These are phyloP conservation scores for Sporothrix schenckii DNA, from an alignment of 2,329 filamentous ascomycete species.

Conservation along the genomic window DNA sequence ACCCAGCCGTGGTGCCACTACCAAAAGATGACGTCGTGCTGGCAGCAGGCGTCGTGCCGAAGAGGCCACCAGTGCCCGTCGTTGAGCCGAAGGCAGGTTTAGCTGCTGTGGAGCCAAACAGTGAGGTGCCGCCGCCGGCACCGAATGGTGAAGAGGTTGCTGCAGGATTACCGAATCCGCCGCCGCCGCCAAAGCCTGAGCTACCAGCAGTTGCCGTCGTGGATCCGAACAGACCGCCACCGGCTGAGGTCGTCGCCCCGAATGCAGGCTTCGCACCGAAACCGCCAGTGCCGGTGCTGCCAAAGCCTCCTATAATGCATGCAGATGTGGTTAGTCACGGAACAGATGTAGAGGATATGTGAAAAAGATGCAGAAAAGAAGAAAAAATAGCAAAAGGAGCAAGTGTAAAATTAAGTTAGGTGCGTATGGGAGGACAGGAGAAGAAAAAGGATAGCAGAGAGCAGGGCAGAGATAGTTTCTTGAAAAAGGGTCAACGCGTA, in stretches of 20 bases:
- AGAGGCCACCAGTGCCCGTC: conserved; percentile 47
- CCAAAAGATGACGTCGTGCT: conserved; percentile 50
- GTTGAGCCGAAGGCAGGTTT: conserved; percentile 51
- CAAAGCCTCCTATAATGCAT: conserved; percentile 39
- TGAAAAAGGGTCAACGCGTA: not conserved
- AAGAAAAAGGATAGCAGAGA: conserved; percentile 5
- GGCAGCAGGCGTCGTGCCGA: conserved; percentile 47
- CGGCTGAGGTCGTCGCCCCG: conserved; percentile 50
- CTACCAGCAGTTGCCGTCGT: conserved; percentile 46
- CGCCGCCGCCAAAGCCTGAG: conserved; percentile 45
- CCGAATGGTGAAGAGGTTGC: conserved; percentile 46
- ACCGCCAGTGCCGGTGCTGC: conserved; percentile 38
- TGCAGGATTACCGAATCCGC: conserved; percentile 48
- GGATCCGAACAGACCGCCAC: conserved; percentile 52
- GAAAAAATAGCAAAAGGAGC: not conserved
- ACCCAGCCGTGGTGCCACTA: conserved; percentile 33
- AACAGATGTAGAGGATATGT: not conserved
- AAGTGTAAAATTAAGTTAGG: conserved; percentile 7
- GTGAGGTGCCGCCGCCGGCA: conserved; percentile 47
- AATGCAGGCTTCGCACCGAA: conserved; percentile 55
- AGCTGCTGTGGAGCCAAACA: conserved; percentile 54
- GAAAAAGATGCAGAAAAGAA: not conserved
- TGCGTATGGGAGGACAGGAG: not conserved
- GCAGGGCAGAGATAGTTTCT: not conserved
- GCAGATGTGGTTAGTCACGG: conserved; percentile 27